phyloP scores from a whole-genome alignment of 164 flowering plant genomes.

The Malania oleifera region DNA sequence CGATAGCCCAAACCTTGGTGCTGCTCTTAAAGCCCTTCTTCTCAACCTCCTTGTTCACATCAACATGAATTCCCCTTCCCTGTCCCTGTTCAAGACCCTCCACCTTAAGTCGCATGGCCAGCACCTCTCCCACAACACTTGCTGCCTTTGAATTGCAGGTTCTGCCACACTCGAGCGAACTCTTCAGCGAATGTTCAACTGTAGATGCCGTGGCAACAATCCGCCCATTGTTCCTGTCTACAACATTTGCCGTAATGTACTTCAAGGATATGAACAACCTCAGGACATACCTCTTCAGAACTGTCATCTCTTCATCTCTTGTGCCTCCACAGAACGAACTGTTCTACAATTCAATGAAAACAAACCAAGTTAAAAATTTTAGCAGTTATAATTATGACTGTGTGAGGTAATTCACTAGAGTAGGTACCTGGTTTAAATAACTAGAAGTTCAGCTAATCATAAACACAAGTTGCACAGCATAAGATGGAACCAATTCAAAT shows the following conservation, averaged over 20 bases:
- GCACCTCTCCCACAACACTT: constrained; percentile 73
- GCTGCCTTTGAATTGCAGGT: constrained; percentile 93
- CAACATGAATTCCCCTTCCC: constrained; percentile 65
- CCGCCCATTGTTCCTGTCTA: constrained; percentile 74
- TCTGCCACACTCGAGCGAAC: constrained; percentile 65
- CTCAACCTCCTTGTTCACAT: constrained; percentile 72
- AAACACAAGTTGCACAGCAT: too few species aligned
- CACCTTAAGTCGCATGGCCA: constrained; percentile 89
- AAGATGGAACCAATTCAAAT: too few species aligned
- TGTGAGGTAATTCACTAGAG: too few species aligned
- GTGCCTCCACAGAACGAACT: too few species aligned
- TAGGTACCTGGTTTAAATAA: too few species aligned
- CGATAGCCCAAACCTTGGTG: constrained; percentile 79
- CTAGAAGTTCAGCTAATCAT: too few species aligned
- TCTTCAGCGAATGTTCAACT: constrained; percentile 77
- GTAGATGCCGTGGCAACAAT: constrained; percentile 82
- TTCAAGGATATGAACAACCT: constrained; percentile 76
- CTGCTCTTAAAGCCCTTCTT: constrained; percentile 69
- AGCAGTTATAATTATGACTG: too few species aligned
- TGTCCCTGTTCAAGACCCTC: constrained; percentile 75
- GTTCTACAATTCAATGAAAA: too few species aligned
- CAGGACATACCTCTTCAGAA: constrained; percentile 66
- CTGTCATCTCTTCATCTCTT: too few species aligned
- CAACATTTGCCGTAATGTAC: constrained; percentile 93
- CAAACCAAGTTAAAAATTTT: too few species aligned